A percentile compares a stretch with the other conserved stretches of the same genome.
Evolutionary conservation across 2,329 filamentous ascomycete genomes (phyloP).

Genomic region (Hypoxylon sp.): DNA sequence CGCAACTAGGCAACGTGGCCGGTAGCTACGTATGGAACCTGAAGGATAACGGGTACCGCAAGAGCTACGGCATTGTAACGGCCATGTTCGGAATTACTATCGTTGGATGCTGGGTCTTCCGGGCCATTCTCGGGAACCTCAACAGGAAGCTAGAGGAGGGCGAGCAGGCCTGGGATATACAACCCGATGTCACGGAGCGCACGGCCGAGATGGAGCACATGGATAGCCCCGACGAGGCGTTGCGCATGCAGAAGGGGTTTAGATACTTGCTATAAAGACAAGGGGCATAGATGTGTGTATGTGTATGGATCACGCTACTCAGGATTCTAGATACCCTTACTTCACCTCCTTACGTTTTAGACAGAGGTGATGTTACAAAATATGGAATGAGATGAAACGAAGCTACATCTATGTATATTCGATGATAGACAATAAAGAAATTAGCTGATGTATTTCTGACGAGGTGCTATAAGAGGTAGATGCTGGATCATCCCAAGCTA

Average conservation of each 20-base stretch:
- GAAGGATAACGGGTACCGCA: constrained; percentile 70
- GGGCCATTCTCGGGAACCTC: constrained; percentile 59
- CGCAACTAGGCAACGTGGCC: constrained; percentile 70
- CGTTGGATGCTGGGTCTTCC: constrained; percentile 64
- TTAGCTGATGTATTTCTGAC: too few relatives aligned
- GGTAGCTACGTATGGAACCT: constrained; percentile 74
- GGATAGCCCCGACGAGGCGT: constrained; percentile 59
- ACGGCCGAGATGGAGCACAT: constrained; percentile 58
- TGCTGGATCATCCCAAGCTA: background rate
- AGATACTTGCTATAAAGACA: constrained; percentile 59
- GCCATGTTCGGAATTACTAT: constrained; percentile 74
- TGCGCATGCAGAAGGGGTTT: constrained; percentile 62
- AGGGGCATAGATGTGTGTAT: constrained; percentile 19
- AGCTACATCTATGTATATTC: background rate
- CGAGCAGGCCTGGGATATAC: constrained; percentile 57
- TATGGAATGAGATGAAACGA: constrained; percentile 15
- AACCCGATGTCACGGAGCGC: constrained; percentile 55
- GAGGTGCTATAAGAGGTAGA: too few relatives aligned
- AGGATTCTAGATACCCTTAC: constrained; percentile 28
- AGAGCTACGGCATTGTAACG: constrained; percentile 74
- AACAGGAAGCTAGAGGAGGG: constrained; percentile 63
- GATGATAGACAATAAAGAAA: background rate
- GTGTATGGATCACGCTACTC: constrained; percentile 3
- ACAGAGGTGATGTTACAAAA: constrained; percentile 6
- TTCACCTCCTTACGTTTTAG: background rate